phyloP scores from a whole-genome alignment of 2,329 filamentous ascomycete genomes.

The Phialemoniopsis sp. region DNA sequence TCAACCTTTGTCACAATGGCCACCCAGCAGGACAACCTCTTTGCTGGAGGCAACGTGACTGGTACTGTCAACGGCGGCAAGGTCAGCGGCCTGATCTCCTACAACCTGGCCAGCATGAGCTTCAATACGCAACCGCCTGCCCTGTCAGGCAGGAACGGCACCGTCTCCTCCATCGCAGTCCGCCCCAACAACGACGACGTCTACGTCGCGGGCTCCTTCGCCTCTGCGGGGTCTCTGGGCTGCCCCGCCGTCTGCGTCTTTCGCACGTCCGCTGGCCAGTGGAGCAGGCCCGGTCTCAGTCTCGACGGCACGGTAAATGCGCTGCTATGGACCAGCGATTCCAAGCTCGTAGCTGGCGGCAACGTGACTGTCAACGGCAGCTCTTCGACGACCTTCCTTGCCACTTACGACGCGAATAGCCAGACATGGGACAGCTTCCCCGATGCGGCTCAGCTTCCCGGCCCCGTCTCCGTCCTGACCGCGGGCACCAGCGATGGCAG shows the following conservation, averaged over 20 bases:
- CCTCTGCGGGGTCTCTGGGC: conserved; percentile 74
- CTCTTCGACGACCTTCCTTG: conserved; percentile 53
- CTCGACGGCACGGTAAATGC: conserved; percentile 66
- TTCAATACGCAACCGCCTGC: conserved; percentile 72
- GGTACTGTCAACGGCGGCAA: conserved; percentile 61
- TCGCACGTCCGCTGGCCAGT: conserved; percentile 65
- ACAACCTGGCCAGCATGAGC: conserved; percentile 63
- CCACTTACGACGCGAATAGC: conserved; percentile 65
- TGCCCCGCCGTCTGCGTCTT: conserved; percentile 83
- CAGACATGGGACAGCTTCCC: conserved; percentile 63
- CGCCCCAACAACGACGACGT: conserved; percentile 69
- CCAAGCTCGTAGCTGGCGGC: conserved; percentile 72
- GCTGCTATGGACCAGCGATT: conserved; percentile 73
- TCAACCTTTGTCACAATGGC: conserved; percentile 74
- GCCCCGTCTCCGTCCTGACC: conserved; percentile 72
- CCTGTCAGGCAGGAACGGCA: conserved; percentile 63
- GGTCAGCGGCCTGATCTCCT: conserved; percentile 74
- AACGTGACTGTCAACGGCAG: conserved; percentile 67
- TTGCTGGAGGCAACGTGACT: conserved; percentile 75
- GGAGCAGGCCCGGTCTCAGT: conserved; percentile 73
- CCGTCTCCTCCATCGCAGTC: conserved; percentile 72
- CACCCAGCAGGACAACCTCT: conserved; percentile 64
- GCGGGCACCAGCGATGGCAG: conserved; percentile 68
- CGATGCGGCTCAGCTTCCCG: conserved; percentile 65
- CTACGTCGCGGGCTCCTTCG: conserved; percentile 83